Base-by-base conservation (phyloP, 208 protist species). In the Strigomonas galati region DNA sequence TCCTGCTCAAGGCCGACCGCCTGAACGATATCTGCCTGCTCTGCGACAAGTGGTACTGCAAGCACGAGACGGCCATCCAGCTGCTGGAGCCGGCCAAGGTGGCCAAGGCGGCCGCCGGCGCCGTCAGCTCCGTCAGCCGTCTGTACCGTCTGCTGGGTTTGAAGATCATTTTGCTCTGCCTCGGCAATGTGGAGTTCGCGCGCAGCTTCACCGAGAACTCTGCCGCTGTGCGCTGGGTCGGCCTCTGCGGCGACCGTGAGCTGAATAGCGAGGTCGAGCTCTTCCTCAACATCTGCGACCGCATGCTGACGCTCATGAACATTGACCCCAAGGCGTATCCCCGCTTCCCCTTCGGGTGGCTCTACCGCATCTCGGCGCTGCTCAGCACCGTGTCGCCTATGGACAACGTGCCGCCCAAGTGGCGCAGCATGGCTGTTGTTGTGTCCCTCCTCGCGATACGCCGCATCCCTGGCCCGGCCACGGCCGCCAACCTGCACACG, bases 61-160 rank as follows among this genome's bases (percentile, higher is more conserved):
- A 72, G 17, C 82, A 91, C 66, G 87, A 95, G 73, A 32, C 17
- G 0, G 62, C 71, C 27, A 84, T 95, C 51, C 62, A 81, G 23
- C 62, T 95, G 54, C 72, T 74, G 31, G 23, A 77, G 19, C 65
- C 81, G 31, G 72, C 79, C 53, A 71, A 55, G 51, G 43, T 92
- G 32, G 86, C 74, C 9, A n/a, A 32, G 21, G 10, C 93, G 9
- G 78, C 79, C 0, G 67, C 61, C 10, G 40, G 68, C 0, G 76
- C 79, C 27, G 51, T 95, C n/a, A 56, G 78, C 23, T 93, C 87
- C 14, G 79, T 81, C 15, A 96, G 91, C 58, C 74, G 78, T 12
- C 77, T 94, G 48, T 72, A 91, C 57, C 85, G 91, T 14, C 65
- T 96, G 65, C 79, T 96, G 37, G 91, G 85, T 0, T 65, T 94